phyloP scores from a whole-genome alignment of 2,329 filamentous ascomycete genomes.

The Ophiocordyceps camponoti-saundersi region DNA sequence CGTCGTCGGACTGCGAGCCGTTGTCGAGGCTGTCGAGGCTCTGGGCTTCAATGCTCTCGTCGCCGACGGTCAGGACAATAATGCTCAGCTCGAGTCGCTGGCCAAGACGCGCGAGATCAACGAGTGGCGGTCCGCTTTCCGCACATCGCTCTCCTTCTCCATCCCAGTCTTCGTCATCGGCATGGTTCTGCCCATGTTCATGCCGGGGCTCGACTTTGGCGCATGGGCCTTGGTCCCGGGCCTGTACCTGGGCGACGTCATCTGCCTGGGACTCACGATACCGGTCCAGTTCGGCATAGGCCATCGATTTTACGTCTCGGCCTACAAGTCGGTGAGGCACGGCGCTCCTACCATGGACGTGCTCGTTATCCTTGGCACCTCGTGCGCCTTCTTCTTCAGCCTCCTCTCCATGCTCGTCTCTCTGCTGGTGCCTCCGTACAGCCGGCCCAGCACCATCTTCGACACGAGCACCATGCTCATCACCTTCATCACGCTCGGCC shows the following conservation, averaged over 20 bases:
- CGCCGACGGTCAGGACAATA: conserved; percentile 86
- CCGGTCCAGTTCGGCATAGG: conserved; percentile 95
- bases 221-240: conserved; percentile 49
- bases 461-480: conserved; percentile 98
- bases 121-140: conserved; percentile 76
- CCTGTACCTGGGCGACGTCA: conserved; percentile 72
- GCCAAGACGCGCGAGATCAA: conserved; percentile 93
- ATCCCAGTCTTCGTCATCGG: conserved; percentile 80
- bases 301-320: conserved; percentile 80
- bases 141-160: conserved; percentile 62
- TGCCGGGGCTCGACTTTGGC: conserved; percentile 64
- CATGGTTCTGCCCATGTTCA: conserved; percentile 85
- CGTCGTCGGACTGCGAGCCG: conserved; percentile 58
- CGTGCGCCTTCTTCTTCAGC: conserved; percentile 93
- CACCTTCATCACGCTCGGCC: conserved; percentile 81
- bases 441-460: conserved; percentile 74
- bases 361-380: conserved; percentile 82
- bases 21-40: conserved; percentile 72
- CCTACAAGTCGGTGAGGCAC: conserved; percentile 87
- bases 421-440: conserved; percentile 56
- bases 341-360: conserved; percentile 95
- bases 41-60: conserved; percentile 77
- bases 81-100: conserved; percentile 86
- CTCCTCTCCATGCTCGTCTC: conserved; percentile 74
- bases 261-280: conserved; percentile 71